Evolutionary conservation across 2,329 filamentous ascomycete species (phyloP).

Genomic region (Stylonectria norvegica): DNA sequence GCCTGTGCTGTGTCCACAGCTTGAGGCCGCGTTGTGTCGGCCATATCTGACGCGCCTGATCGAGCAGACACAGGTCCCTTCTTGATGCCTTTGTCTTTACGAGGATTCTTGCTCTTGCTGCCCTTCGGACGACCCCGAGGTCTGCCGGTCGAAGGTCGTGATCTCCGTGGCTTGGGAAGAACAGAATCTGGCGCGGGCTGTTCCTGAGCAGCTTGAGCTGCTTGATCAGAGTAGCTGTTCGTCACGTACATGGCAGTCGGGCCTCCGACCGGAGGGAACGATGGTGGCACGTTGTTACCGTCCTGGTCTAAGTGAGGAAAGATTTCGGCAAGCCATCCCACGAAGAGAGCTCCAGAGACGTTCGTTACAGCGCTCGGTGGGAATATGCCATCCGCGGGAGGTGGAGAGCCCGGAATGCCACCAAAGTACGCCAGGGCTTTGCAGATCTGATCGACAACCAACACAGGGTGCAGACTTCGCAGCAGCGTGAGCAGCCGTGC

Average conservation of each 20-base stretch:
- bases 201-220: conserved; percentile 35
- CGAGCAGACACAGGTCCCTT: conserved; percentile 12
- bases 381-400: conserved; percentile 50
- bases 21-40: conserved; percentile 2
- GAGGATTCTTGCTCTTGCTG: conserved; percentile 38
- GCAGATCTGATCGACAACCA: conserved; percentile 60
- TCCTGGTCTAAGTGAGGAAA: conserved; percentile 50
- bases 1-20: neutral
- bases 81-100: conserved; percentile 53
- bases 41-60: conserved; percentile 4
- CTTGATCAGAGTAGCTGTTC: conserved; percentile 7
- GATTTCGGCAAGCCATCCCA: conserved; percentile 62
- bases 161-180: conserved; percentile 37
- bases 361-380: conserved; percentile 55
- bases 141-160: too few species aligned
- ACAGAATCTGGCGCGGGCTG: too few species aligned
- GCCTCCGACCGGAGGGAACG: too few species aligned
- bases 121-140: conserved; percentile 55
- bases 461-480: conserved; percentile 50
- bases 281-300: too few species aligned
- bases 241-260: too few species aligned
- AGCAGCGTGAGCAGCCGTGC: conserved; percentile 56
- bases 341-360: conserved; percentile 55
- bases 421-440: conserved; percentile 63
- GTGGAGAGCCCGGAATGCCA: conserved; percentile 53